phyloP scores from a whole-genome alignment of 441 rosid species.

The Sinapis alba region DNA sequence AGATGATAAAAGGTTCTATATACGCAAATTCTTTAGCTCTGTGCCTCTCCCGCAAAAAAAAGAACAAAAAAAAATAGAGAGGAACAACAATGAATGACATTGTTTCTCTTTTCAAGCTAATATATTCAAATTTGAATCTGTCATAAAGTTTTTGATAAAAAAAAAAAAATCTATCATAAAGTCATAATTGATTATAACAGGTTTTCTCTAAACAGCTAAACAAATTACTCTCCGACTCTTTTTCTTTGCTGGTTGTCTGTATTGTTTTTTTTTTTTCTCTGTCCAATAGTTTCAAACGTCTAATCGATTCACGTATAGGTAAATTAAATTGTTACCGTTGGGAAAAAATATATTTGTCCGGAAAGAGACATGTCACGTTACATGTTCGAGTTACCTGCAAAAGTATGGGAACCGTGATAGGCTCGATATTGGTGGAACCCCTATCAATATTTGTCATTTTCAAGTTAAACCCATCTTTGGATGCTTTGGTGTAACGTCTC shows the following conservation, averaged over 20 bases:
- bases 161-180: no score
- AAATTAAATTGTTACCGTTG: neutral
- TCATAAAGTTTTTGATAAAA: no score
- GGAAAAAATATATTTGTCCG: neutral
- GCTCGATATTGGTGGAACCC: constrained; percentile 17
- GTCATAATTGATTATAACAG: neutral
- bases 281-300: neutral
- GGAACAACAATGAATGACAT: no score
- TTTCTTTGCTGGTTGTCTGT: neutral
- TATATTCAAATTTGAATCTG: neutral
- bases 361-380: constrained; percentile 1
- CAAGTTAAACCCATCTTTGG: constrained; percentile 27
- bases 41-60: no score
- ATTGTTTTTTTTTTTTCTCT: neutral
- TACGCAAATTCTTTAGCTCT: no score
- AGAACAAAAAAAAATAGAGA: no score
- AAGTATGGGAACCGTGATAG: constrained; percentile 24
- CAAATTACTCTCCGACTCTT: neutral
- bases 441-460: neutral
- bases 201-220: neutral
- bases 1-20: no score
- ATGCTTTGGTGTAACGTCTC: constrained; percentile 28
- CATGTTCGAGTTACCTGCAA: constrained; percentile 35
- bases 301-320: neutral
- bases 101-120: no score